Base-by-base conservation (phyloP, 1,284 basidiomycete genomes). In the Trametes hirsuta region DNA sequence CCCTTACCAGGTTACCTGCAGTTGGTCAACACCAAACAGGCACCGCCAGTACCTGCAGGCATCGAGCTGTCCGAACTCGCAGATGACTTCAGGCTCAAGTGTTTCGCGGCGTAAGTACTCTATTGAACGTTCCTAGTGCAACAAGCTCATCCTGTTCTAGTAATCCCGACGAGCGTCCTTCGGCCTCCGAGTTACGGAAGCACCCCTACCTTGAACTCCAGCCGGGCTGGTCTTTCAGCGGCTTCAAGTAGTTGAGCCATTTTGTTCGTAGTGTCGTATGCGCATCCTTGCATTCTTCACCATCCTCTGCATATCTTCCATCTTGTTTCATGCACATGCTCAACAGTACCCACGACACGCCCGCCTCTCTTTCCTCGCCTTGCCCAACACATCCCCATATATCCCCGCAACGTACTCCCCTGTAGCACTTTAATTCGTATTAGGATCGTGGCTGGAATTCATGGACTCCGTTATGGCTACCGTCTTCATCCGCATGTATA, bases 31-130 rank as follows among this genome's bases (percentile, higher is more conserved):
- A 86, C 90, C 62, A 87, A 92, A 62, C 82, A 88, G 64, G 88
- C 92, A 22, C 97, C 97, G 4, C 95, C 97, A 1, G 84, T 99
- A 8, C 97, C 97, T 0, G 80, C 86, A 10, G 92, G 94, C 62
- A 86, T 97, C 41, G 76, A 82, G 6, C 77, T 98, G 39, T 88
- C 90, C 21, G 78, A 84, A 11, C 81, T 88, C 55, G 95, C 93
- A 9, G 84, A 91, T 62, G 92, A 97, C 72, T 98, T 99, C 74
- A 82, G 97, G 66, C 81, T 84, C 67, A 87, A 88, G 72, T 98
- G 97, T 75, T 95, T 99, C 71, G 90, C 93, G 8, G 90, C 94
- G 93, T 93, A 70, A 68, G 90, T 77, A 21, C 12, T 57, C 10
- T 24, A 37, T 25, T 6, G 39, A 8, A 36, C 9, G 11, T 2